Percentiles rank a stretch among this genome's conserved stretches.
Evolutionary conservation across 2,329 filamentous ascomycete genomes (phyloP).

Genomic region (Claviceps pusilla): DNA sequence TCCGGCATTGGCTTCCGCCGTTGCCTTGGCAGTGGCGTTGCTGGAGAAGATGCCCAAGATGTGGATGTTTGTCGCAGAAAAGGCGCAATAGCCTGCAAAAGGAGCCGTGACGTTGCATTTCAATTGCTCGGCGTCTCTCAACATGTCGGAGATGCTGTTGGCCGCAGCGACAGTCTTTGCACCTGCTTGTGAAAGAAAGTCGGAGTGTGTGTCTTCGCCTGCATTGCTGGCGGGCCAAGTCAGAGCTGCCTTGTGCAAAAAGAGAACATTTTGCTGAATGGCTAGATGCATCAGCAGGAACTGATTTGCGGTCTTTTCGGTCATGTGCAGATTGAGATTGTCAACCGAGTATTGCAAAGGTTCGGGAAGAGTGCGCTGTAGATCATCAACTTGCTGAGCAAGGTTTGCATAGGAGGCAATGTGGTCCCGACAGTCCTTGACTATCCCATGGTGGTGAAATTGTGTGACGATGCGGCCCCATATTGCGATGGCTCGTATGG

Average conservation of each 20-base stretch:
- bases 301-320: constrained; percentile 75
- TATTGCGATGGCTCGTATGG: constrained; percentile 68
- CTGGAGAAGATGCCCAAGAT: constrained; percentile 84
- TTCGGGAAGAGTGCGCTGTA: constrained; percentile 54
- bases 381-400: constrained; percentile 53
- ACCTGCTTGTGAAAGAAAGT: constrained; percentile 63
- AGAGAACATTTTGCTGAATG: constrained; percentile 77
- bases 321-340: constrained; percentile 72
- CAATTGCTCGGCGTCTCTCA: constrained; percentile 59
- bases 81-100: constrained; percentile 89
- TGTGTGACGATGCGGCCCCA: constrained; percentile 88
- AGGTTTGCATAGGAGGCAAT: constrained; percentile 57
- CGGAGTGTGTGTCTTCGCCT: constrained; percentile 55
- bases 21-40: constrained; percentile 57
- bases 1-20: constrained; percentile 69
- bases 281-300: constrained; percentile 86
- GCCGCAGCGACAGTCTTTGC: constrained; percentile 69
- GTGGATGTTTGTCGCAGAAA: constrained; percentile 86
- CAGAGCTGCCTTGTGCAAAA: constrained; percentile 77
- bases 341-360: constrained; percentile 61
- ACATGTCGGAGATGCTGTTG: constrained; percentile 68
- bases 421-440: constrained; percentile 69
- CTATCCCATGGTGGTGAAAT: constrained; percentile 76
- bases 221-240: constrained; percentile 51
- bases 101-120: constrained; percentile 67